These are phyloP conservation scores for Geotrichum ghanense DNA, from an alignment of 805 yeast genomes.

Conservation along the genomic window DNA sequence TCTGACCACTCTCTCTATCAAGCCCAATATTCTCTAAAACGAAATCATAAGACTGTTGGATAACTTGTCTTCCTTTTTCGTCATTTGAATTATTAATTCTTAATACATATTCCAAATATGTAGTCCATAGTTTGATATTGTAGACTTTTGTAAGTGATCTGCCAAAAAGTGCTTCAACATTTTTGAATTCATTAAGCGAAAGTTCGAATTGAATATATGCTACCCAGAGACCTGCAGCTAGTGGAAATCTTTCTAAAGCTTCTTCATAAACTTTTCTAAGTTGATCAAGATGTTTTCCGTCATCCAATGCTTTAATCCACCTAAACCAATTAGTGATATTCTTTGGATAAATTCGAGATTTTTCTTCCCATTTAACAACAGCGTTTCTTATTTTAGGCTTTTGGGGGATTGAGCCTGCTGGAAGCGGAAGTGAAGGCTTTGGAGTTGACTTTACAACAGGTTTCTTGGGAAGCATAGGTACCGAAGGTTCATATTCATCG, in stretches of 20 bases:
- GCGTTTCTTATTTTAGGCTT: no score
- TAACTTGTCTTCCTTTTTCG: constrained; percentile 61
- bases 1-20: constrained; percentile 55
- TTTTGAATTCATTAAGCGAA: constrained; percentile 50
- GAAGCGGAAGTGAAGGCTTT: not conserved
- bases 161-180: constrained; percentile 55
- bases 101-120: constrained; percentile 71
- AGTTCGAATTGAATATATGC: constrained; percentile 55
- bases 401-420: not conserved
- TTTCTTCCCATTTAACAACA: no score
- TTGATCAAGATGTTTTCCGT: no score
- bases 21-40: constrained; percentile 69
- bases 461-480: not conserved
- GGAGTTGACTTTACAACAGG: not conserved
- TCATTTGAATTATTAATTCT: constrained; percentile 63
- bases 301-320: no score
- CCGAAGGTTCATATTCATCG: constrained; percentile 1
- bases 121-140: constrained; percentile 60
- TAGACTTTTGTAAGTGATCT: constrained; percentile 50
- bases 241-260: constrained; percentile 54
- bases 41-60: constrained; percentile 73
- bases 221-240: constrained; percentile 64
- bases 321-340: no score
- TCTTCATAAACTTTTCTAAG: no score
- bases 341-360: no score